Percentiles rank a stretch among this genome's conserved stretches.
Conservation (phyloP, 805 yeast species). For the Candida namnaoensis region DNA sequence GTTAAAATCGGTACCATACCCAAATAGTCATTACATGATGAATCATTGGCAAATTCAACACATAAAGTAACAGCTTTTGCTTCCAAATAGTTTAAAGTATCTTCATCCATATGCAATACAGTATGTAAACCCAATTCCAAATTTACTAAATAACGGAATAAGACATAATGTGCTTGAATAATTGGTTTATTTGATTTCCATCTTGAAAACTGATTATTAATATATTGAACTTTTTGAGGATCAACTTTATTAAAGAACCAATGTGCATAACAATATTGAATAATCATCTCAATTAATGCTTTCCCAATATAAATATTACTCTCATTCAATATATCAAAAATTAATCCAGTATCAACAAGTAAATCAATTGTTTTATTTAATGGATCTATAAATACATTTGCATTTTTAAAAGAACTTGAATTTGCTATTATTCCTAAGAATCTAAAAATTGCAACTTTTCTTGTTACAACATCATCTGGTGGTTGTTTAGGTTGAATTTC, state of each 20-base stretch:
- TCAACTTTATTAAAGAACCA: constrained; percentile 24
- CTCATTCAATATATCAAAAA: constrained; percentile 22
- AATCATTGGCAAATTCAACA: constrained; percentile 7
- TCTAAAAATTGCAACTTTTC: constrained; percentile 19
- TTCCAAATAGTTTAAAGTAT: constrained; percentile 7
- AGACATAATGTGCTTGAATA: constrained; percentile 19
- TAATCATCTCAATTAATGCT: constrained; percentile 29
- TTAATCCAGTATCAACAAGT: constrained; percentile 28
- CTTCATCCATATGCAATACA: constrained; percentile 11
- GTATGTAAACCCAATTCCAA: constrained; percentile 22
- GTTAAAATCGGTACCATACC: constrained; percentile 25
- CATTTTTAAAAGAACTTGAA: constrained; percentile 21
- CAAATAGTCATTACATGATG: constrained; percentile 22
- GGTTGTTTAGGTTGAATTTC: background rate
- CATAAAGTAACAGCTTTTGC: constrained; percentile 13
- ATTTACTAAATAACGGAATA: constrained; percentile 27
- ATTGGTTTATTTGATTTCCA: constrained; percentile 27
- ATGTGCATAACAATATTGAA: constrained; percentile 36
- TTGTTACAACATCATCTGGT: constrained; percentile 15
- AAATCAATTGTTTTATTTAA: constrained; percentile 30
- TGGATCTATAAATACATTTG: constrained; percentile 26
- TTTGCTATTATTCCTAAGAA: constrained; percentile 26
- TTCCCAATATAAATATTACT: constrained; percentile 16
- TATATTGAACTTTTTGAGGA: background rate
- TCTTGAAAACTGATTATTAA: constrained; percentile 15